A percentile compares a stretch with the other conserved stretches of the same genome.
Conservation (phyloP, 768 basidiomycete genomes). For the Kwoniella dejecticola region DNA sequence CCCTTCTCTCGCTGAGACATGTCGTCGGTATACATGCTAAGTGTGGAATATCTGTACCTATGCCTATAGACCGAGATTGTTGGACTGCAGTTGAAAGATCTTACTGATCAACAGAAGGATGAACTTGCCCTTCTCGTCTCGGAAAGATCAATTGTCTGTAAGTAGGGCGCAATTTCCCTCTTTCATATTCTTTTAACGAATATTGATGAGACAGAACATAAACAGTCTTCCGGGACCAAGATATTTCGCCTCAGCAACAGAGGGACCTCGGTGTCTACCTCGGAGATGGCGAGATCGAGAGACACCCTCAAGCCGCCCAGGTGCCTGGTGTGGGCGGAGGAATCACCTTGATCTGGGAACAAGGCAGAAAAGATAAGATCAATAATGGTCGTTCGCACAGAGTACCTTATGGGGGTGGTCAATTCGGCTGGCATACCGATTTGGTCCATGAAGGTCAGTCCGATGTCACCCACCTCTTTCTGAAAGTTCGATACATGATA, state of each 20-base stretch:
- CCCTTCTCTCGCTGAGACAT: background rate
- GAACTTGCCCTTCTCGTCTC: constrained; percentile 60
- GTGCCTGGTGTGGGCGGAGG: constrained; percentile 52
- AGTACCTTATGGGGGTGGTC: constrained; percentile 40
- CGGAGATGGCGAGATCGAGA: constrained; percentile 51
- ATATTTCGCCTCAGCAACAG: constrained; percentile 53
- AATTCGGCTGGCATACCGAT: constrained; percentile 49
- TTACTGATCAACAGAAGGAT: constrained; percentile 70
- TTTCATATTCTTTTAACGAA: background rate
- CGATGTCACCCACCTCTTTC: background rate
- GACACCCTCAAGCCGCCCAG: constrained; percentile 54
- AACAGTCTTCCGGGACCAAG: constrained; percentile 55
- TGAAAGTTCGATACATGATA: no score
- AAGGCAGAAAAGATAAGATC: constrained; percentile 32
- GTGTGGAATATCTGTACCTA: no score
- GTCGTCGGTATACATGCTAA: no score
- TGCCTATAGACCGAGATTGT: constrained; percentile 73
- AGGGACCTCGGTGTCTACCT: constrained; percentile 48
- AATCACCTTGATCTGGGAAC: constrained; percentile 50
- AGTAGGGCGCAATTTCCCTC: no score
- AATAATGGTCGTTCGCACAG: constrained; percentile 19
- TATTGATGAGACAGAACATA: background rate
- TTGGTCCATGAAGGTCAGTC: constrained; percentile 42
- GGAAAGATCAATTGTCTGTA: constrained; percentile 50
- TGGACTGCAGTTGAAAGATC: constrained; percentile 72